Evolutionary conservation across 352 stramenopile species (phyloP).

Genomic region (Pythium aquatile): DNA sequence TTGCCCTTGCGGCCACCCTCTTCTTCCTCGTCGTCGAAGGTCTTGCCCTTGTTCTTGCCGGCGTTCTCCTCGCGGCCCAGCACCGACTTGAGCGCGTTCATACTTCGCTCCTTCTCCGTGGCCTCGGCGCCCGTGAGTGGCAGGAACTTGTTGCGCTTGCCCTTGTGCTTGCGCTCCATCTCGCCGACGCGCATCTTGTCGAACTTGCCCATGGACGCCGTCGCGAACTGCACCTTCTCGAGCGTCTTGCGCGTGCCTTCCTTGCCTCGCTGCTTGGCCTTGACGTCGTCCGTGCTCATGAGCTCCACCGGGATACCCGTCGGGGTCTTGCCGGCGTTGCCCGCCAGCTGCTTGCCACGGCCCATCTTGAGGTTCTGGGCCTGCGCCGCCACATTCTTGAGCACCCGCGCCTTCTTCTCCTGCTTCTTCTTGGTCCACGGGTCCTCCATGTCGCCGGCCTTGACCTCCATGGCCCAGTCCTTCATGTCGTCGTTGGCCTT

Average conservation of each 20-base stretch:
- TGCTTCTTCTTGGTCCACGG: constrained; percentile 94
- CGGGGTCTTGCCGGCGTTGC: constrained; percentile 47
- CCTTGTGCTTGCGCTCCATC: constrained; percentile 84
- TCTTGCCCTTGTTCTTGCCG: constrained; percentile 68
- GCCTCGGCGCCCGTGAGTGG: constrained; percentile 63
- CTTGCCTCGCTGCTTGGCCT: constrained; percentile 87
- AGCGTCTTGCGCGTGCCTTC: constrained; percentile 87
- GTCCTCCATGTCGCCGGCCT: constrained; percentile 90
- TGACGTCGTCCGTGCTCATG: constrained; percentile 65
- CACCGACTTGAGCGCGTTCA: constrained; percentile 76
- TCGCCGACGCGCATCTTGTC: constrained; percentile 93
- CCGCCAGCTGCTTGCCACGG: constrained; percentile 53
- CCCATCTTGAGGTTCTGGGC: constrained; percentile 73
- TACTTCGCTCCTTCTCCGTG: constrained; percentile 80
- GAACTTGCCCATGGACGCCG: constrained; percentile 94
- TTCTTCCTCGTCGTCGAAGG: constrained; percentile 49
- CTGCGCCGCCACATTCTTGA: constrained; percentile 92
- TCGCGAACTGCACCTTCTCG: constrained; percentile 91
- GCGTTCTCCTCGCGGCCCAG: constrained; percentile 76
- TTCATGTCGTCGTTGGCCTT: constrained; percentile 80
- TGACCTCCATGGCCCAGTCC: constrained; percentile 95
- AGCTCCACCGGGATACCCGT: constrained; percentile 91
- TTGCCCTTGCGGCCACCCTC: constrained; percentile 53
- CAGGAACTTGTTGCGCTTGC: constrained; percentile 85
- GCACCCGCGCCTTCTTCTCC: constrained; percentile 88